Evolutionary conservation across 2,329 filamentous ascomycete species (phyloP), one percentile per base, ranked within the genome.

Genomic region (Rasamsonia emersonii): DNA sequence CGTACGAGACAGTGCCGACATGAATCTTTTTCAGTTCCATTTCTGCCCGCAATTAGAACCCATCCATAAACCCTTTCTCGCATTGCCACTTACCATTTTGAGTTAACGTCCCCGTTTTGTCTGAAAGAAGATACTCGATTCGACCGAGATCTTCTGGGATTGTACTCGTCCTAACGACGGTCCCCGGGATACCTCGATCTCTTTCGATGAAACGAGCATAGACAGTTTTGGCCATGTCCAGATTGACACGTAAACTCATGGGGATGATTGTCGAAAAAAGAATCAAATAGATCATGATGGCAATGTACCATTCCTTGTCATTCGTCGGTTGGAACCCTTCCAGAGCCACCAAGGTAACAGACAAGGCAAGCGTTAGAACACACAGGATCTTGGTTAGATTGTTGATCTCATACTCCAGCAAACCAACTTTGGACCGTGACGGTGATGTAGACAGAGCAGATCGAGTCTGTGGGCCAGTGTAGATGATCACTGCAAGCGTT

Each of bases 1-100:
- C 91, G 51, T 98, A 98, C 1, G 89, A 96, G 1, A 96, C 91
- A 7, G 91, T 98, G 7, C 93, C 91, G 32, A 98, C 85, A 50
- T 98, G 93, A 4, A 98, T 89, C 61, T 98, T 98, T 55, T 93
- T 94, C 72, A 98, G 81, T 52, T 95, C 89, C 88, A 95, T 95
- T 51, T 94, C 86, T 71, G 38, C 5, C n/a, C n/a, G n/a, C n/a
- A n/a, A n/a, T n/a, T n/a, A n/a, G n/a, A n/a, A n/a, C n/a, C n/a
- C n/a, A n/a, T n/a, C n/a, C n/a, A n/a, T n/a, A n/a, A n/a, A n/a
- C n/a, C n/a, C n/a, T n/a, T n/a, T n/a, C n/a, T n/a, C n/a, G n/a
- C n/a, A 50, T 46, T 32, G 7, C 9, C 15, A 48, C 61, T 45
- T 56, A 70, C 67, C 75, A 50, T 98, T 98, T 47, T 96, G 86